Evolutionary conservation across 2,329 filamentous ascomycete genomes (phyloP).

Genomic region (Arthroderma sp.): DNA sequence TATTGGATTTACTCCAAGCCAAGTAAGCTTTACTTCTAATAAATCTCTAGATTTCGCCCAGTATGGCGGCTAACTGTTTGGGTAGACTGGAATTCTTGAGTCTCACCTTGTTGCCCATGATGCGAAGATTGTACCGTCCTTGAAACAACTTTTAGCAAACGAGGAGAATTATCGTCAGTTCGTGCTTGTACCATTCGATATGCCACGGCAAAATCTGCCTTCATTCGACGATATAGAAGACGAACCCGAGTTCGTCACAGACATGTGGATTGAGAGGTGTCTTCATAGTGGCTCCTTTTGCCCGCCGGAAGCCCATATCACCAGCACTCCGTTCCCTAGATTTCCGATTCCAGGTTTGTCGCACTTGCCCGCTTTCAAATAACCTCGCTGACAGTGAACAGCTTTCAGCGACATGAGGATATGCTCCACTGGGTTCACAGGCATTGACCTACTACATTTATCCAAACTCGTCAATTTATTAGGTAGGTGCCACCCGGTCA

Average conservation of each 20-base stretch:
- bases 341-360: conserved; percentile 49
- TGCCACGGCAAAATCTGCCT: conserved; percentile 20
- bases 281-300: conserved; percentile 62
- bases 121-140: conserved; percentile 25
- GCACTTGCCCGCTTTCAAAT: conserved; percentile 3
- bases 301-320: conserved; percentile 54
- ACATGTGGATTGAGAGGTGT: conserved; percentile 88
- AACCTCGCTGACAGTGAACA: conserved; percentile 5
- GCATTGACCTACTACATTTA: conserved; percentile 74
- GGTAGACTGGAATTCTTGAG: conserved; percentile 24
- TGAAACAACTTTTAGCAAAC: conserved; percentile 22
- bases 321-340: conserved; percentile 62
- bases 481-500: conserved; percentile 29
- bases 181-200: conserved; percentile 28
- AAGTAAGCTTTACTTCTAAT: conserved; percentile 30
- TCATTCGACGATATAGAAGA: conserved; percentile 28
- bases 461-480: conserved; percentile 62
- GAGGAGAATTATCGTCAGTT: conserved; percentile 19
- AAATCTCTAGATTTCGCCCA: not conserved
- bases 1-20: conserved; percentile 44
- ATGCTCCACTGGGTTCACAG: conserved; percentile 69
- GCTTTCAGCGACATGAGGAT: conserved; percentile 60
- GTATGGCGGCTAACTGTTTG: conserved; percentile 1
- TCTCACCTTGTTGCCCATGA: conserved; percentile 30
- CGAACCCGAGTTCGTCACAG: conserved; percentile 51